Percentiles rank a stretch among this genome's conserved stretches.
Evolutionary conservation across 2,329 filamentous ascomycete species (phyloP).

Genomic region (Byssochlamys sp.): DNA sequence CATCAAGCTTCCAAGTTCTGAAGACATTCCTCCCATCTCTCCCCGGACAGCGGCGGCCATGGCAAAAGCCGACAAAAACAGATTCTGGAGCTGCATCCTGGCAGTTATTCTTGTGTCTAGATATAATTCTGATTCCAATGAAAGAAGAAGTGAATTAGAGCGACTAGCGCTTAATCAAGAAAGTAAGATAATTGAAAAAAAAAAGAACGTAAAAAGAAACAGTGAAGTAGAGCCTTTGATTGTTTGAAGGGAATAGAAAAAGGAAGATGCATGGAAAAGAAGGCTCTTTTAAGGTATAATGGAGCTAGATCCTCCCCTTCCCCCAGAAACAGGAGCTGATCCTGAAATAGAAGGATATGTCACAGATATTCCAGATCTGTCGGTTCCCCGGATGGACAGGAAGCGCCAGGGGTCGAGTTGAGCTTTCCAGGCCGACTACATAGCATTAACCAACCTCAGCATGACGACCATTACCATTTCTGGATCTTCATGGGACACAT

Average conservation of each 20-base stretch:
- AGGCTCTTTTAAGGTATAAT: neutral
- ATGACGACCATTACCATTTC: neutral
- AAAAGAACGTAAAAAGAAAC: neutral
- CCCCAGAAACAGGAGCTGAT: neutral
- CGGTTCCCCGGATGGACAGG: neutral
- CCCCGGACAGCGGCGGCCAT: neutral
- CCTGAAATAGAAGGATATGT: neutral
- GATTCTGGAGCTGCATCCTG: neutral
- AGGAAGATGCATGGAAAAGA: neutral
- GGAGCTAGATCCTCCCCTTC: neutral
- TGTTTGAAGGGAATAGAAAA: neutral
- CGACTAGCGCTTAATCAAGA: neutral
- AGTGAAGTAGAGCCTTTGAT: neutral
- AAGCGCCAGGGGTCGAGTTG: neutral
- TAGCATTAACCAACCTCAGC: neutral
- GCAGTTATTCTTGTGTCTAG: neutral
- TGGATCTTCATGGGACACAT: neutral
- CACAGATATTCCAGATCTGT: slow-evolving; percentile 1
- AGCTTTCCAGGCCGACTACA: neutral
- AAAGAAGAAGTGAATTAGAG: neutral
- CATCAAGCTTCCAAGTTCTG: neutral
- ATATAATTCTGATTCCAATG: neutral
- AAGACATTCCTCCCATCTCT: neutral
- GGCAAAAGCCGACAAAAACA: neutral
- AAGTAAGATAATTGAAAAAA: neutral